These are phyloP conservation scores for Candida coquimbonensis DNA, from an alignment of 805 yeast species.

Conservation along the genomic window DNA sequence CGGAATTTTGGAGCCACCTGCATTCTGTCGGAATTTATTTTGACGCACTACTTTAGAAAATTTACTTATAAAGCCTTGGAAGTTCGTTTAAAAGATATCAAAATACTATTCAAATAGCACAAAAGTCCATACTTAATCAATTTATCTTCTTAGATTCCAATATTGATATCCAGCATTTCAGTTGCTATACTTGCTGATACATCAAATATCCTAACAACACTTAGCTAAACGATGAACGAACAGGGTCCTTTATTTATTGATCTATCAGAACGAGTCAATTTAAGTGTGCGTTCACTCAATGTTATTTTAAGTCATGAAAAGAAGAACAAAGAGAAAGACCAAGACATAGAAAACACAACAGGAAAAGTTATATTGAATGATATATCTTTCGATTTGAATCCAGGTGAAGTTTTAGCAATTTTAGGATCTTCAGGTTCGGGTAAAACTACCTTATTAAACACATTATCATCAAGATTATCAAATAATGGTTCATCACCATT, in stretches of 20 bases:
- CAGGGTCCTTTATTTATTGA: not conserved
- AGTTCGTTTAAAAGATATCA: too few relatives aligned
- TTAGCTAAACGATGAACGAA: not conserved
- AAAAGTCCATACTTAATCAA: too few relatives aligned
- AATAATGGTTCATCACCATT: conserved; percentile 24
- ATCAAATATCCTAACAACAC: too few relatives aligned
- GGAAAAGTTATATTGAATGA: conserved; percentile 36
- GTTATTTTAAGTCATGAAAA: conserved; percentile 4
- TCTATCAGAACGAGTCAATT: conserved; percentile 3
- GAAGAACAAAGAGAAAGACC: not conserved
- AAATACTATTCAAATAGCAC: too few relatives aligned
- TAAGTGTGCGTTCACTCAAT: conserved; percentile 6
- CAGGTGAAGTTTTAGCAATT: conserved; percentile 66
- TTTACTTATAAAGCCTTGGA: too few relatives aligned
- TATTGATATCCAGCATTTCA: too few relatives aligned
- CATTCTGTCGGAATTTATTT: too few relatives aligned
- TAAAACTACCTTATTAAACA: conserved; percentile 72
- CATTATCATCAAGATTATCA: conserved; percentile 45
- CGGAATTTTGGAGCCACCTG: too few relatives aligned
- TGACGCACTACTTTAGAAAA: too few relatives aligned
- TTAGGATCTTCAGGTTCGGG: conserved; percentile 89
- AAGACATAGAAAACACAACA: not conserved
- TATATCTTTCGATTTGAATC: conserved; percentile 51
- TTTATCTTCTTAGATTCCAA: too few relatives aligned
- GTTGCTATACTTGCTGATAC: too few relatives aligned